Evolutionary conservation across 345 rosid genomes (phyloP).

Genomic region (Lenwebbia sp.): DNA sequence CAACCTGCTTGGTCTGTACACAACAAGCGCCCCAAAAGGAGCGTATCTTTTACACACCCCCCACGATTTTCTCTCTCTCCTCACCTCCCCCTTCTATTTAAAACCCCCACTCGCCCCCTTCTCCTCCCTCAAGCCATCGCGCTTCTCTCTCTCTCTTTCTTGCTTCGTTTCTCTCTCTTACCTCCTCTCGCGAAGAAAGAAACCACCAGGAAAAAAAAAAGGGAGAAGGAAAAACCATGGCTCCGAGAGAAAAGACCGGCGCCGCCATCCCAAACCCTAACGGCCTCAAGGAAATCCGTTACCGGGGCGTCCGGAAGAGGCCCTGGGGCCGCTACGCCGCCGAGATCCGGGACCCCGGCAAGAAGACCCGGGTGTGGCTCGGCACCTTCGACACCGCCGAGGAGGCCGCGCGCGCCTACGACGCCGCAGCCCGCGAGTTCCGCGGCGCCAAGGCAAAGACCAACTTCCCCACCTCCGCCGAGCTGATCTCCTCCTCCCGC

Average conservation of each 20-base stretch:
- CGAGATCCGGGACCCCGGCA: conserved; percentile 93
- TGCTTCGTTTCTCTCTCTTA: not conserved
- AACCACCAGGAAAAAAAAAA: not conserved
- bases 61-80: not conserved
- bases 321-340: conserved; percentile 98
- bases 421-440: conserved; percentile 73
- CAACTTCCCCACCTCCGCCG: conserved; percentile 38
- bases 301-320: conserved; percentile 80
- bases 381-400: conserved; percentile 88
- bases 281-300: conserved; percentile 47
- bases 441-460: conserved; percentile 86
- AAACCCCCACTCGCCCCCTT: not conserved
- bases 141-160: not conserved
- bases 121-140: not conserved
- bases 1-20: conserved; percentile 7
- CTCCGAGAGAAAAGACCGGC: conserved; percentile 32
- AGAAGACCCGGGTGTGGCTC: conserved; percentile 91
- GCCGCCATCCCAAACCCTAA: conserved; percentile 3
- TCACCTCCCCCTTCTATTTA: not conserved
- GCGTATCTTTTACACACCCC: conserved; percentile 5
- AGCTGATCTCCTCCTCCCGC: conserved; percentile 15
- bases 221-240: conserved; percentile 7
- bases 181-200: not conserved
- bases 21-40: conserved; percentile 13
- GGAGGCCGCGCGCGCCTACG: conserved; percentile 94